Base-by-base conservation (phyloP, 345 rosid species). In the Acer saccharum region DNA sequence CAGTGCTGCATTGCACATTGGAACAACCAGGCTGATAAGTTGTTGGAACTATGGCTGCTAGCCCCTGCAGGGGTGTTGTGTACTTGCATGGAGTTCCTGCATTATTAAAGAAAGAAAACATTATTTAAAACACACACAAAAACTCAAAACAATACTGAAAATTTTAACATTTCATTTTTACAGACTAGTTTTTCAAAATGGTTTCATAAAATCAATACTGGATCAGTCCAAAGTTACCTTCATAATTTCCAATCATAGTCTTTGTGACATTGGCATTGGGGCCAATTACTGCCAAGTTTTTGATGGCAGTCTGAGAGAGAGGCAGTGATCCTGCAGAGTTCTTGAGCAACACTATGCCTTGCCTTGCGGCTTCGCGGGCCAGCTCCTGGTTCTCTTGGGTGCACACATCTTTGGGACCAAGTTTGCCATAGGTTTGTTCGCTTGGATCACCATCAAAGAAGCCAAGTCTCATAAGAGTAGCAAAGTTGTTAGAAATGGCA, bases 201-300 rank as follows among this genome's bases (percentile, higher is more conserved):
- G 46, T 43, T 43, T 43, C 46, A 43, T 7, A 43, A 7, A 43
- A 43, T 35, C 50, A 46, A 46, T 46, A 46, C 3, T 46, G 50
- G 11, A 46, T 46, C 50, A 10, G 50, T 43, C 46, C 50, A 46
- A 46, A 46, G 12, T 46, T 60, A 89, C 97, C 99, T 87, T 86
- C 97, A 41, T 94, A 96, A 89, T 96, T 96, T 61, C 99, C 99
- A 18, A 96, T 94, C 99, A 96, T 96, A 52, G 97, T 91, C 64
- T 90, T 89, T 1, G 99, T 94, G 82, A 88, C 98, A 76, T 96
- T 88, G n/a, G 94, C 95, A 60, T 96, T 92, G 0, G 99, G 98
- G 68, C 99, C 99, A 35, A 96, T 92, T 27, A 96, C 97, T 0
- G 99, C 98, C 63, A 96, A 68, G 21, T 84, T 81, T 79, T 88